Evolutionary conservation across 306 rosid genomes (phyloP), one percentile per base, ranked within the genome.

Genomic region (Begonia masoniana): DNA sequence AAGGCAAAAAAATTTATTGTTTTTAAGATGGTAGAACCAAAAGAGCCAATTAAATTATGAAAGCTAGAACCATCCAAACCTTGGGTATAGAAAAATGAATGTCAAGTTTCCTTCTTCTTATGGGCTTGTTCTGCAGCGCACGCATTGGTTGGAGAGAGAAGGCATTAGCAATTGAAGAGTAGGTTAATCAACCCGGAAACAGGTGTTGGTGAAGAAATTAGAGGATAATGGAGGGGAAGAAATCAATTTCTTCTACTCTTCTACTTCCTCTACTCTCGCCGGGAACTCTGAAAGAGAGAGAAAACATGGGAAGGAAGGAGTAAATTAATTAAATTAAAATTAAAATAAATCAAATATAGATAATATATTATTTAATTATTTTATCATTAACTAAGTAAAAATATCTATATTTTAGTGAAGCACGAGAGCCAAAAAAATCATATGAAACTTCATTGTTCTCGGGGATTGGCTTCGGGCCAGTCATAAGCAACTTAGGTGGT

Each of bases 11-110:
- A 45, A 51, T 57, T 50, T 42, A 35, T 49, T 15, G 51, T 67
- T 17, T 41, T 15, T 36, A 13, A 23, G 16, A 13, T 50, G 43
- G 36, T 17, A 21, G 15, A 31, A 52, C 52, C 62, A 57, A 54
- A 23, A 39, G 12, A 36, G 51, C 51, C 45, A 17, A 52, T 35
- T 23, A 45, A 52, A 54, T 45, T 50, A 46, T 36, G 39, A 43
- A 17, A n/a, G n/a, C n/a, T n/a, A n/a, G n/a, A n/a, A n/a, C n/a
- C n/a, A n/a, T n/a, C n/a, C 78, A 71, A 73, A 84, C 97, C 97
- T 84, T 88, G 15, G 97, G 95, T 65, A 88, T 88, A 58, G 97
- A 88, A 88, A 88, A 88, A 70, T 88, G 97, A 71, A 88, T 88
- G 67, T 88, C 97, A 50, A 88, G 97, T 64, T 88, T 88, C 64